Evolutionary conservation across 2,329 filamentous ascomycete species (phyloP).

Genomic region (Alternaria gaisen): DNA sequence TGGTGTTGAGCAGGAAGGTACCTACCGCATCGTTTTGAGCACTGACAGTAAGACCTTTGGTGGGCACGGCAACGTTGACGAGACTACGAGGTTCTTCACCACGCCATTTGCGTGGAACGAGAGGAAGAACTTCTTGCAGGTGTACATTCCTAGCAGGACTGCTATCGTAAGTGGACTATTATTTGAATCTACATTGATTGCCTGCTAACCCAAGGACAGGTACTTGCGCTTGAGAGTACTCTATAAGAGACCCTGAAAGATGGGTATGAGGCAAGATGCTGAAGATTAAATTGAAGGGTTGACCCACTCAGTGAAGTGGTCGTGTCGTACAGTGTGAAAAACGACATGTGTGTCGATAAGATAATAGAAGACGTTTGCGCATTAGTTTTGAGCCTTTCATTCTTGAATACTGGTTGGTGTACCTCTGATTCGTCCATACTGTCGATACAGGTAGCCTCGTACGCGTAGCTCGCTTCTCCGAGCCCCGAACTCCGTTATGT

Average conservation of each 20-base stretch:
- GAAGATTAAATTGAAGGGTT: conserved; percentile 1
- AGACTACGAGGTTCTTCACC: conserved; percentile 89
- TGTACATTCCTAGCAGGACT: conserved; percentile 86
- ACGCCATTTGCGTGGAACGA: conserved; percentile 90
- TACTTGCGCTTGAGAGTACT: conserved; percentile 41
- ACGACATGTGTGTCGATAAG: background rate
- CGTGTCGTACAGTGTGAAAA: background rate
- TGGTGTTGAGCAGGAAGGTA: conserved; percentile 83
- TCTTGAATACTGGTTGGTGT: background rate
- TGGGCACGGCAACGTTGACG: conserved; percentile 79
- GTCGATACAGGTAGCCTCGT: background rate
- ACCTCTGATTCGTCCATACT: background rate
- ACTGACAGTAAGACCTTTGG: conserved; percentile 81
- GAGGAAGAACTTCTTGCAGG: conserved; percentile 87
- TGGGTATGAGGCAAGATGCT: background rate
- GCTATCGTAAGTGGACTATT: conserved; percentile 69
- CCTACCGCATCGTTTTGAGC: conserved; percentile 86
- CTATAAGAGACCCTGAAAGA: conserved; percentile 22
- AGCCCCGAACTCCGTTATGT: background rate
- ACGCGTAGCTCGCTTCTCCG: background rate
- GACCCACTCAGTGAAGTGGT: background rate
- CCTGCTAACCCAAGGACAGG: background rate
- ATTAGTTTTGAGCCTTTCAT: background rate
- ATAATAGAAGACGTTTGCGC: conserved; percentile 1
- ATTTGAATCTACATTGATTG: background rate